Base-by-base conservation (phyloP, 257 asterid genomes). In the Forsythia viridissima region DNA sequence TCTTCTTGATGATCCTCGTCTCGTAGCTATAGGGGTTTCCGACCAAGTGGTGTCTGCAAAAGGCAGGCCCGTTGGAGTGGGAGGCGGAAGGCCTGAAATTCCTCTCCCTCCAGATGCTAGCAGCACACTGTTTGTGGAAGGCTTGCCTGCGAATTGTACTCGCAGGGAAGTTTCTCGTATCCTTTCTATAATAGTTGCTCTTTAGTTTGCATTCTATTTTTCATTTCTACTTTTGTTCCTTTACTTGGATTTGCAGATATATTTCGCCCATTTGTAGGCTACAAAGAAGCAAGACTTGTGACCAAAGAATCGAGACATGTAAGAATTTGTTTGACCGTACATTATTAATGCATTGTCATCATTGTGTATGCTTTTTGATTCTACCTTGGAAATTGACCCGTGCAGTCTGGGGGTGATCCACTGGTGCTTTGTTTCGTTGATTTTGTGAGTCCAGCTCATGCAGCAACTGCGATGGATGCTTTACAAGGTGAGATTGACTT, bases 41-140 rank as follows among this genome's bases (percentile, higher is more conserved):
- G 93, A 91, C 16, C 57, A 88, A 42, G 84, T 77, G 34, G 71
- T 82, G 67, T 59, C 73, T 65, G 82, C 87, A 73, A 92, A 87
- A 84, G 70, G 79, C 81, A 88, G 87, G 76, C 37, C 91, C 73
- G 51, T 83, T 71, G 81, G 83, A 81, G 78, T 83, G 11, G 87
- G 82, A 74, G 85, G 90, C 2, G 65, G 65, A 63, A 85, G 89
- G 65, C 90, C 91, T 65, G 96, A 90, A 80, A 77, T 84, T 85
- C 85, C 88, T 8, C 96, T 93, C 46, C 99, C 99, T 59, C 90
- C 92, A 42, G 96, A 94, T 84, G 99, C 99, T 78, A 89, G 90
- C 74, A 88, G 86, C 85, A 94, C 99, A 0, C 85, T 94, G 83
- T 88, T 52, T 71, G 84, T 87, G 80, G 94, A 85, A 65, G 87